Evolutionary conservation across 768 basidiomycete species (phyloP), one percentile per base, ranked within the genome.

Genomic region (Candolleomyces eurysporus): DNA sequence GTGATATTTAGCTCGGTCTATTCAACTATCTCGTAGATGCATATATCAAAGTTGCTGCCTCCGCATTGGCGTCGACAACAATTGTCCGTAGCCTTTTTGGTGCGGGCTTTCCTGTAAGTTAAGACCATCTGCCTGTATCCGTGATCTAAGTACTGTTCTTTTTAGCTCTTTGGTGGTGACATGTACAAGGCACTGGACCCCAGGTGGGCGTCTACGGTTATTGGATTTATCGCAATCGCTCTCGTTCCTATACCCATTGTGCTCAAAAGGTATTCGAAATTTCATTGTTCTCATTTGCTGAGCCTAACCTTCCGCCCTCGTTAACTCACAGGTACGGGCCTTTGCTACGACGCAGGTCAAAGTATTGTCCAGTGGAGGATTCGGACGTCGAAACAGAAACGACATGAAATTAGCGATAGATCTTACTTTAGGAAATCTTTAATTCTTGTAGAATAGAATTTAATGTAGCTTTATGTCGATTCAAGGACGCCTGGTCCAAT

Each of bases 21-120:
- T 70, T 85, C 64, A 87, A 84, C 63, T 89, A 89, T 65, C 80
- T 86, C 40, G 81, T 88, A 46, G 87, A 88, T 69, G 77, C 82
- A 4, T 88, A 87, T 65, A 70, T 84, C 21, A 68, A 76, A 60
- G 75, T 79, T 5, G 80, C 86, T 8, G 85, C 86, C 1, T 84
- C 84, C 10, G 86, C 85, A 1, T 71, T 88, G 10, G 82, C 87
- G 2, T 76, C 79, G 2, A 82, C 68, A 56, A 84, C 82, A 0
- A 80, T 87, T 16, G 68, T 80, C 3, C 80, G 84, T 17, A 85
- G 83, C 64, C 62, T 81, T 9, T 82, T 80, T 53, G 86, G 84
- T 36, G 82, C 83, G 26, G 78, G 69, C 5, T 84, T 84, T 62
- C 84, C 82, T 21, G 77, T 79, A 63, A n/a, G 67, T 65, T 9